Conservation (phyloP, 768 basidiomycete genomes). For the Pilatotrama ljubarskyi region DNA sequence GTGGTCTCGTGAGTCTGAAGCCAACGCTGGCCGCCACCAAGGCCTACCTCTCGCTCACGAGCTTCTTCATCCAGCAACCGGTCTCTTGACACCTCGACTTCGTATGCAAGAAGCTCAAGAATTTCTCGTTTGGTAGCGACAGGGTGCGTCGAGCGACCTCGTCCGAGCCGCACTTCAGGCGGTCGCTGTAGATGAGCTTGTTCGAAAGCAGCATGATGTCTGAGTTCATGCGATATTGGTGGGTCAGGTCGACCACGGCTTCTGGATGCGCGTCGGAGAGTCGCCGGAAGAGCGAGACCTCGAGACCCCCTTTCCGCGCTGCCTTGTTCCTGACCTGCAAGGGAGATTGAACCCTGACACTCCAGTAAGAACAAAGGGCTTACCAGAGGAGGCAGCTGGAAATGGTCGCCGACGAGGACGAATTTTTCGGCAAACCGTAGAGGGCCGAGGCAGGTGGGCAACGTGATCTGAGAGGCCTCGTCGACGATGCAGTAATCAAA, state of each 20-base stretch:
- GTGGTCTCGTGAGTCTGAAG: no score
- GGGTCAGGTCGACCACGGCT: conserved; percentile 79
- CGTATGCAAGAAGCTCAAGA: conserved; percentile 47
- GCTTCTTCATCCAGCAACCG: conserved; percentile 70
- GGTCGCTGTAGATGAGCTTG: conserved; percentile 76
- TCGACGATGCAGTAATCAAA: conserved; percentile 99
- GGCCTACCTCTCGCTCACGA: conserved; percentile 69
- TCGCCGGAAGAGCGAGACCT: conserved; percentile 85
- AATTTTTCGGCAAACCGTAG: conserved; percentile 88
- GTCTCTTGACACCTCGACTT: conserved; percentile 31
- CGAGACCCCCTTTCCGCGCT: conserved; percentile 84
- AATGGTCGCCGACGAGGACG: conserved; percentile 95
- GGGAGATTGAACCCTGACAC: not conserved
- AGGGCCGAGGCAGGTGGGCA: conserved; percentile 94
- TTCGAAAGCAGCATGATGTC: conserved; percentile 95
- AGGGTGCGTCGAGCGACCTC: conserved; percentile 63
- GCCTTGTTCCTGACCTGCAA: conserved; percentile 76
- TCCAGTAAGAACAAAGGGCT: conserved; percentile 19
- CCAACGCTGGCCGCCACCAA: no score
- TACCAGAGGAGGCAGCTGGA: conserved; percentile 94
- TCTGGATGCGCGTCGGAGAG: conserved; percentile 86
- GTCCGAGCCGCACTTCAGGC: conserved; percentile 77
- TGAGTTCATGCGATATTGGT: conserved; percentile 96
- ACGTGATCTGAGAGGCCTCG: conserved; percentile 95
- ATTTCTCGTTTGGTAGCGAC: conserved; percentile 47